Percentiles rank a stretch among this genome's conserved stretches.
Evolutionary conservation across 169 alveolate genomes (phyloP).

Genomic region (Eimeria falciformis): DNA sequence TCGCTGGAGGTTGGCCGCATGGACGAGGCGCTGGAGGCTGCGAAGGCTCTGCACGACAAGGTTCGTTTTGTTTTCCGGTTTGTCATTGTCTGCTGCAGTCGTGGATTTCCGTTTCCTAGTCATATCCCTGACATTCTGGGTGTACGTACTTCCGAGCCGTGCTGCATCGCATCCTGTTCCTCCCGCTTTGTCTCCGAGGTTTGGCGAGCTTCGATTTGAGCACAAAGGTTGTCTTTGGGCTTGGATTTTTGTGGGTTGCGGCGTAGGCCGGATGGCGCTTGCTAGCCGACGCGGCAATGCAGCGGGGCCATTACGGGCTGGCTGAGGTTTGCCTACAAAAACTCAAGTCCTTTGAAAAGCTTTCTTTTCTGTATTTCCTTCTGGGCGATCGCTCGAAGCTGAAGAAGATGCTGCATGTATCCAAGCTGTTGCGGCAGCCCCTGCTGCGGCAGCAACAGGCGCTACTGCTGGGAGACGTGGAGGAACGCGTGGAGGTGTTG

Average conservation of each 20-base stretch:
- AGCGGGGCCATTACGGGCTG: conserved; percentile 91
- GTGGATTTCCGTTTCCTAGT: background rate
- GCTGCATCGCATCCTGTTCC: too few relatives aligned
- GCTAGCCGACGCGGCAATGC: conserved; percentile 84
- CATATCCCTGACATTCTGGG: too few relatives aligned
- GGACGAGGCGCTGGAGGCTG: conserved; percentile 88
- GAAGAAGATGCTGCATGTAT: conserved; percentile 87
- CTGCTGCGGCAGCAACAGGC: conserved; percentile 90
- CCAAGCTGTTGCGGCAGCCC: conserved; percentile 88
- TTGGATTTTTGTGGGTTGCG: background rate
- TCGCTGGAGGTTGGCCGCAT: conserved; percentile 90
- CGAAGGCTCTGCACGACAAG: conserved; percentile 86
- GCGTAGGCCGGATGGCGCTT: conserved; percentile 76
- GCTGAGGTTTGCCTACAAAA: conserved; percentile 93
- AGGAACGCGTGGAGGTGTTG: conserved; percentile 91
- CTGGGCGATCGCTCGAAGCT: conserved; percentile 87
- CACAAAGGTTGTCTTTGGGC: background rate
- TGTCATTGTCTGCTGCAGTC: background rate
- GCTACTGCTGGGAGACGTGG: conserved; percentile 91
- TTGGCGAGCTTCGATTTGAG: background rate
- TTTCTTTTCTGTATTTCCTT: conserved; percentile 89
- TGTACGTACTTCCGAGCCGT: too few relatives aligned
- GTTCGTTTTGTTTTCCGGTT: background rate
- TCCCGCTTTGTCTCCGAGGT: background rate
- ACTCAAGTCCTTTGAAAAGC: conserved; percentile 89